Conservation (phyloP, 176 grass and related monocot genomes). For the Panicum miliaceum region DNA sequence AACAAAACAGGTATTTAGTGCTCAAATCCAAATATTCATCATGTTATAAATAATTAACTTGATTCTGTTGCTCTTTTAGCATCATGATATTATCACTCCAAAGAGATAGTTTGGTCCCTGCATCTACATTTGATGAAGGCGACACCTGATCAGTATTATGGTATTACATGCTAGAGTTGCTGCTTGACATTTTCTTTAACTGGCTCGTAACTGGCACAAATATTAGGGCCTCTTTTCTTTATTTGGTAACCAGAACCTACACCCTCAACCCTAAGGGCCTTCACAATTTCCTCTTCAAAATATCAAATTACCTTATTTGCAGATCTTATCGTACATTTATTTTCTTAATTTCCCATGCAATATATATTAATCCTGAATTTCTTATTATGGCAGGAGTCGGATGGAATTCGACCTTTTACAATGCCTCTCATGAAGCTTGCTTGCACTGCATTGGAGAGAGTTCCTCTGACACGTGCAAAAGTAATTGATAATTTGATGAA, state of each 20-base stretch:
- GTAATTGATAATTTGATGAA: constrained; percentile 84
- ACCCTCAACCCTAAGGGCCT: too few species aligned
- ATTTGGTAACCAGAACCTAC: neutral
- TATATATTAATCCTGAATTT: constrained; percentile 1
- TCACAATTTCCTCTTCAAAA: too few species aligned
- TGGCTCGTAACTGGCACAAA: neutral
- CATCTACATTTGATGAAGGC: too few species aligned
- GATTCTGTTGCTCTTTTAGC: neutral
- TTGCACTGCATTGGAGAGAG: constrained; percentile 91
- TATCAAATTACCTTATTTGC: neutral
- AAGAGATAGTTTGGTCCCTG: neutral
- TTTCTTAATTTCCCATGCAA: neutral
- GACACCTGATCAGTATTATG: too few species aligned
- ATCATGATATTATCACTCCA: neutral
- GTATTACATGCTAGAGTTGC: neutral
- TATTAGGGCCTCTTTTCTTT: neutral
- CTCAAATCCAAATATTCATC: neutral
- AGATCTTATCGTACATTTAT: neutral
- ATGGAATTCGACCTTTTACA: constrained; percentile 94
- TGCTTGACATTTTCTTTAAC: neutral
- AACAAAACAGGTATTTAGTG: neutral
- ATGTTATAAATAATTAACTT: neutral
- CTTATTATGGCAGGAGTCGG: constrained; percentile 66
- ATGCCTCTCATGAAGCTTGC: constrained; percentile 99
- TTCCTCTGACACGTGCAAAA: constrained; percentile 80